phyloP scores from a whole-genome alignment of 306 rosid genomes.

The Glycine tomentella region DNA sequence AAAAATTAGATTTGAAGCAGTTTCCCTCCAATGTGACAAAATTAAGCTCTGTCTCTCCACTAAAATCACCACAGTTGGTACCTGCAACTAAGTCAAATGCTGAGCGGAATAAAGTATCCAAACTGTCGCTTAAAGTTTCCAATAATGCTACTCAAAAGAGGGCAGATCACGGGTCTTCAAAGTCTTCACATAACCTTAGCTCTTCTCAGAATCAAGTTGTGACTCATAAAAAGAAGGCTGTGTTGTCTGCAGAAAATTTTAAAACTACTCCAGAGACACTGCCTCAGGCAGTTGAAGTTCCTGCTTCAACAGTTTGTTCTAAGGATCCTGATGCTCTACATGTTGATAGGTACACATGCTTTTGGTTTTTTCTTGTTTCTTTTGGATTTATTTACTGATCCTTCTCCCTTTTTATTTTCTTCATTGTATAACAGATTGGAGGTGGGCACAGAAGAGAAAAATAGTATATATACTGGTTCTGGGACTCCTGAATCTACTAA shows the following conservation, averaged over 20 bases:
- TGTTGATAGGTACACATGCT: conserved; percentile 66
- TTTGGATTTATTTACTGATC: conserved; percentile 29
- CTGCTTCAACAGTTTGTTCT: conserved; percentile 54
- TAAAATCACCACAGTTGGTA: conserved; percentile 66
- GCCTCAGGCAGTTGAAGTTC: conserved; percentile 57
- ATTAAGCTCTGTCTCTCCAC: conserved; percentile 63
- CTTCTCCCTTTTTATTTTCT: conserved; percentile 18
- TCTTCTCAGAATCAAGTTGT: conserved; percentile 67
- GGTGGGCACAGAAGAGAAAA: conserved; percentile 61
- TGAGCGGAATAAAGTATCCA: conserved; percentile 68
- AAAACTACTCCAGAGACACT: conserved; percentile 60
- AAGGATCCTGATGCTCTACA: conserved; percentile 62
- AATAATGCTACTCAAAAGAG: conserved; percentile 61
- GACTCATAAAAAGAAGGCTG: conserved; percentile 59
- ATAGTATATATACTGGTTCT: conserved; percentile 56
- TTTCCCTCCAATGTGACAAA: conserved; percentile 60
- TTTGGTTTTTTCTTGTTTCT: conserved; percentile 21
- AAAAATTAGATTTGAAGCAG: conserved; percentile 61
- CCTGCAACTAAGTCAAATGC: conserved; percentile 53
- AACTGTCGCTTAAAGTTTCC: conserved; percentile 58
- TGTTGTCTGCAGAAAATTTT: conserved; percentile 66
- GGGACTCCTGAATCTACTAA: conserved; percentile 70
- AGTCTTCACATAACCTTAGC: conserved; percentile 51
- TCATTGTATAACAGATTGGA: conserved; percentile 58
- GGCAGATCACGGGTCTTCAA: conserved; percentile 56